Percentiles rank a stretch among this genome's conserved stretches.
These are phyloP conservation scores for Furcasterigmium furcatum DNA, from an alignment of 2,329 filamentous ascomycete species.

Conservation along the genomic window DNA sequence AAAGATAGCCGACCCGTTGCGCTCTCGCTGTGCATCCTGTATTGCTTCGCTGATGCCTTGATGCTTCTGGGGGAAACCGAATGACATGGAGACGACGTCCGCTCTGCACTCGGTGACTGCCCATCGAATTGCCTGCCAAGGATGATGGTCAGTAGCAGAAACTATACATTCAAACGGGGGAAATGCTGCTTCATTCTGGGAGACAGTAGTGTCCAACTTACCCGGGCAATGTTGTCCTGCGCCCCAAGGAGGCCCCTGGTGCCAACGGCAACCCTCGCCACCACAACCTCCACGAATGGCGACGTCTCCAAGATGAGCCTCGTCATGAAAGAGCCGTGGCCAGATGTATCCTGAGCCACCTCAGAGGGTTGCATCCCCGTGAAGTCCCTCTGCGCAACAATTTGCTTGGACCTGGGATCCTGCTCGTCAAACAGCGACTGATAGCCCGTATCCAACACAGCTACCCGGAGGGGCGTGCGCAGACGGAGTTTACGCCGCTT, in stretches of 20 bases:
- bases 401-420: neutral
- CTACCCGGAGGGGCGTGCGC: neutral
- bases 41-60: constrained; percentile 2
- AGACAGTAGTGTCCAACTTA: neutral
- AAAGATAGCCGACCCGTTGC: neutral
- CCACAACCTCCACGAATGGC: neutral
- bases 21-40: neutral
- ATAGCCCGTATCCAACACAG: constrained; percentile 2
- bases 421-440: neutral
- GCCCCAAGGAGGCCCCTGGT: neutral
- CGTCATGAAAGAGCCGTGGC: constrained; percentile 3
- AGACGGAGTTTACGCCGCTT: neutral
- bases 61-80: constrained; percentile 13
- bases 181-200: neutral
- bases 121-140: constrained; percentile 18
- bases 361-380: neutral
- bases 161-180: too few relatives aligned
- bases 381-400: neutral
- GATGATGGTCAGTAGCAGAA: too few relatives aligned
- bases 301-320: neutral
- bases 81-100: constrained; percentile 22
- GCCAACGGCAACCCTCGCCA: neutral
- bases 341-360: neutral
- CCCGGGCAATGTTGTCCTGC: neutral
- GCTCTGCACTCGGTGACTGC: constrained; percentile 14